A percentile compares a stretch with the other conserved stretches of the same genome.
These are phyloP conservation scores for Fusarium penzigii DNA, from an alignment of 2,329 filamentous ascomycete genomes.

Conservation along the genomic window DNA sequence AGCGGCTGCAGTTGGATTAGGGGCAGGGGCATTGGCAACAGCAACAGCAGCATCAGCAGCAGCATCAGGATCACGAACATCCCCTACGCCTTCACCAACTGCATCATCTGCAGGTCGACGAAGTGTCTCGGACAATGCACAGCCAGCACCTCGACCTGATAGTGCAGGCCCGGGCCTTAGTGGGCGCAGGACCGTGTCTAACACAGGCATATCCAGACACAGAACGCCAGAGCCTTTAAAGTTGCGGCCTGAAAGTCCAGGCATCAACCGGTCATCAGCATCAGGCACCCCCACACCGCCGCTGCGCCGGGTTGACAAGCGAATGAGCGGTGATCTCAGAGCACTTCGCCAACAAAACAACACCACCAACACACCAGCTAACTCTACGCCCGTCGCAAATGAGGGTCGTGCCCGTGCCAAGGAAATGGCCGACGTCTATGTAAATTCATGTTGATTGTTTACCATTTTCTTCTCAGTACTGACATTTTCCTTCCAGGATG, in stretches of 20 bases:
- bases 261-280: constrained; percentile 41
- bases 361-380: constrained; percentile 23
- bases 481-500: constrained; percentile 63
- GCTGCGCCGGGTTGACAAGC: constrained; percentile 67
- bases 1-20: constrained; percentile 9
- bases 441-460: constrained; percentile 56
- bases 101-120: constrained; percentile 15
- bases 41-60: constrained; percentile 1
- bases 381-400: constrained; percentile 72
- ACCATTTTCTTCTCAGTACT: constrained; percentile 11
- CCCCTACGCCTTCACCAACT: constrained; percentile 15
- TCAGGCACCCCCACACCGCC: constrained; percentile 60
- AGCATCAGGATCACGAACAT: constrained; percentile 9
- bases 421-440: constrained; percentile 92
- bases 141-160: constrained; percentile 26
- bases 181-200: constrained; percentile 50
- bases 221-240: constrained; percentile 55
- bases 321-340: constrained; percentile 72
- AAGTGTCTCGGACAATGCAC: constrained; percentile 42
- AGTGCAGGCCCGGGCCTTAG: constrained; percentile 7
- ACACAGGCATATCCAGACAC: constrained; percentile 53
- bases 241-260: constrained; percentile 65
- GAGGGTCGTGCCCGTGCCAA: constrained; percentile 82
- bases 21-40: constrained; percentile 7
- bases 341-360: constrained; percentile 41